Evolutionary conservation across 768 basidiomycete species (phyloP).

Genomic region (Amanita pseudoporphyria): DNA sequence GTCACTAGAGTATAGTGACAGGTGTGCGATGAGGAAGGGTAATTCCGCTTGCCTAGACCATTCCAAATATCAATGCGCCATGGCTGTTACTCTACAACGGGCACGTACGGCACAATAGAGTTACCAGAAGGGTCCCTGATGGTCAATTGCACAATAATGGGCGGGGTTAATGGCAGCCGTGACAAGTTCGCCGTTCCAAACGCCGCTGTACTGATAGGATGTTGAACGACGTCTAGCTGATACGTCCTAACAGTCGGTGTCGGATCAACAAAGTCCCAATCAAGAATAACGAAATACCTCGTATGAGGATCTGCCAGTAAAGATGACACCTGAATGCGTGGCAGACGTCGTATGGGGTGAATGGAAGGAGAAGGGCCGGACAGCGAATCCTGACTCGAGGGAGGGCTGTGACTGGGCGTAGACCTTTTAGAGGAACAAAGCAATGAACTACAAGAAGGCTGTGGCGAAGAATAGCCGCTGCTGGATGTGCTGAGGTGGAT

Average conservation of each 20-base stretch:
- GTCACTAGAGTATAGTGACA: slow-evolving; percentile 66
- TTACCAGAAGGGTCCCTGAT: slow-evolving; percentile 67
- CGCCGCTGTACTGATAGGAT: slow-evolving; percentile 75
- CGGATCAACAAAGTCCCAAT: background rate
- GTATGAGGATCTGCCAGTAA: slow-evolving; percentile 44
- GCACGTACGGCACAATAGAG: slow-evolving; percentile 67
- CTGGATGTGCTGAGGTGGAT: slow-evolving; percentile 22
- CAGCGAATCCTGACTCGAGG: slow-evolving; percentile 32
- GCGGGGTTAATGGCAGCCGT: slow-evolving; percentile 76
- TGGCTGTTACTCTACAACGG: background rate
- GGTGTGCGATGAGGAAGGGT: slow-evolving; percentile 79
- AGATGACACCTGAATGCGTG: slow-evolving; percentile 50
- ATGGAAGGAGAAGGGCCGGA: slow-evolving; percentile 26
- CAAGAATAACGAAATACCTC: slow-evolving; percentile 28
- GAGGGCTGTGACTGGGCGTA: slow-evolving; percentile 31
- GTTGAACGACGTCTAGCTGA: slow-evolving; percentile 78
- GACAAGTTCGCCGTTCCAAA: slow-evolving; percentile 69
- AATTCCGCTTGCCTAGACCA: slow-evolving; percentile 65
- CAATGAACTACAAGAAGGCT: slow-evolving; percentile 30
- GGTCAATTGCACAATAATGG: slow-evolving; percentile 71
- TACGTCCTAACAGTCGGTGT: slow-evolving; percentile 40
- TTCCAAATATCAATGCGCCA: slow-evolving; percentile 12
- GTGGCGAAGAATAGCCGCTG: slow-evolving; percentile 42
- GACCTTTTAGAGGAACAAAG: slow-evolving; percentile 28
- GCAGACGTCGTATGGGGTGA: slow-evolving; percentile 30